Conservation (phyloP, 2,329 filamentous ascomycete genomes). For the Calonectria henricotiae region DNA sequence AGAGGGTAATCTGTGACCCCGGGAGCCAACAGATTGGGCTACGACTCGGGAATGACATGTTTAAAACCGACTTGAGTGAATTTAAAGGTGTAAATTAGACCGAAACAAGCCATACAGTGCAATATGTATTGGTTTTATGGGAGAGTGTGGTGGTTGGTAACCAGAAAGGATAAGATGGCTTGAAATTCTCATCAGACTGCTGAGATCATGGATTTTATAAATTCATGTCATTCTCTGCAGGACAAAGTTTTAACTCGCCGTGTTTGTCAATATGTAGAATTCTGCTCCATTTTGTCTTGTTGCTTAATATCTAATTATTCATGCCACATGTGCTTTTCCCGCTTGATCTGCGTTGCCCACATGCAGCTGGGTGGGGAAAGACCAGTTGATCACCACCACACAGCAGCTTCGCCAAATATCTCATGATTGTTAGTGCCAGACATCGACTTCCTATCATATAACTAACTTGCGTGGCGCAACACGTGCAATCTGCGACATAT, state of each 20-base stretch:
- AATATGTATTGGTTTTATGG: background rate
- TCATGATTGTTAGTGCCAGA: constrained; percentile 1
- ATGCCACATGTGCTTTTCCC: background rate
- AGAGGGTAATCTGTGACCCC: constrained; percentile 2
- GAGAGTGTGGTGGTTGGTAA: background rate
- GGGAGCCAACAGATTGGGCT: constrained; percentile 2
- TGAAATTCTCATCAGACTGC: background rate
- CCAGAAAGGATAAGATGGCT: background rate
- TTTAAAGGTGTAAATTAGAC: background rate
- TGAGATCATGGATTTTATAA: background rate
- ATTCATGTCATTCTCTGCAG: background rate
- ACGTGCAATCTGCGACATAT: background rate
- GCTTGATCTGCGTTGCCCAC: background rate
- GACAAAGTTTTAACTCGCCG: no score
- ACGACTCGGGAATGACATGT: constrained; percentile 1
- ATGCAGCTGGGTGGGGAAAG: constrained; percentile 21
- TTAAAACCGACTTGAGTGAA: constrained; percentile 10
- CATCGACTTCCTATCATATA: background rate
- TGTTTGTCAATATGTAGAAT: no score
- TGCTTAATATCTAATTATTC: background rate
- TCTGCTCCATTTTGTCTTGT: background rate
- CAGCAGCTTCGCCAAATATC: constrained; percentile 20
- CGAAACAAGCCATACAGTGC: background rate
- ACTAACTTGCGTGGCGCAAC: background rate
- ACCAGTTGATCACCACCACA: background rate